Evolutionary conservation across 768 basidiomycete species (phyloP).

Genomic region (Omphalotus guepiniiformis): DNA sequence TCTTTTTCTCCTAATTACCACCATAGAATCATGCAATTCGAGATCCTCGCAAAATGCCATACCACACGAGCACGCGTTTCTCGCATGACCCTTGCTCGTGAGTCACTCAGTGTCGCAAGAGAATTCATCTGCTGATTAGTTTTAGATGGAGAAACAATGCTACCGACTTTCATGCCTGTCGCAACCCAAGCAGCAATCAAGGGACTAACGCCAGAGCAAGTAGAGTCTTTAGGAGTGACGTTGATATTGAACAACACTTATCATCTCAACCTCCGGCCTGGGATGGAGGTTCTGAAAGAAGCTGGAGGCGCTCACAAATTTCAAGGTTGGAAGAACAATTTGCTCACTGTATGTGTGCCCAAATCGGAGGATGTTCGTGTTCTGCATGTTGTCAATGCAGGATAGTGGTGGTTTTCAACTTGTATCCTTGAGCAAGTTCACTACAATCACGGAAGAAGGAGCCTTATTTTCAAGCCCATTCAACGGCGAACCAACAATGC

Average conservation of each 20-base stretch:
- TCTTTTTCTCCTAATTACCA: constrained; percentile 1
- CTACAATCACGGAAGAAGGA: constrained; percentile 83
- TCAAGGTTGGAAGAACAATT: constrained; percentile 83
- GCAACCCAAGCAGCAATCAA: constrained; percentile 92
- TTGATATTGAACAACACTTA: constrained; percentile 90
- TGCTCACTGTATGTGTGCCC: constrained; percentile 62
- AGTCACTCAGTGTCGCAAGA: constrained; percentile 22
- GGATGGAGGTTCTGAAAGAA: constrained; percentile 64
- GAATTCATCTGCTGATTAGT: constrained; percentile 3
- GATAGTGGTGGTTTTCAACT: constrained; percentile 91
- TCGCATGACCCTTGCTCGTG: constrained; percentile 80
- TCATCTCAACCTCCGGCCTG: constrained; percentile 84
- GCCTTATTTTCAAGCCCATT: constrained; percentile 84
- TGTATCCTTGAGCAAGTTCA: constrained; percentile 80
- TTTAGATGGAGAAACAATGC: constrained; percentile 73
- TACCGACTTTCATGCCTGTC: constrained; percentile 93
- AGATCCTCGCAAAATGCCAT: constrained; percentile 74
- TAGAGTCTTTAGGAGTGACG: constrained; percentile 75
- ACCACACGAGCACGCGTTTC: constrained; percentile 83
- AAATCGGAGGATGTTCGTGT: constrained; percentile 7
- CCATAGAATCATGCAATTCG: constrained; percentile 61
- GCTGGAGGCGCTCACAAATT: constrained; percentile 87
- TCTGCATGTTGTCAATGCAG: constrained; percentile 29
- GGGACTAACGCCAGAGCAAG: constrained; percentile 81
- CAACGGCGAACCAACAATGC: constrained; percentile 82